Evolutionary conservation across 345 rosid genomes (phyloP), one percentile per base, ranked within the genome.

Genomic region (Adansonia digitata): DNA sequence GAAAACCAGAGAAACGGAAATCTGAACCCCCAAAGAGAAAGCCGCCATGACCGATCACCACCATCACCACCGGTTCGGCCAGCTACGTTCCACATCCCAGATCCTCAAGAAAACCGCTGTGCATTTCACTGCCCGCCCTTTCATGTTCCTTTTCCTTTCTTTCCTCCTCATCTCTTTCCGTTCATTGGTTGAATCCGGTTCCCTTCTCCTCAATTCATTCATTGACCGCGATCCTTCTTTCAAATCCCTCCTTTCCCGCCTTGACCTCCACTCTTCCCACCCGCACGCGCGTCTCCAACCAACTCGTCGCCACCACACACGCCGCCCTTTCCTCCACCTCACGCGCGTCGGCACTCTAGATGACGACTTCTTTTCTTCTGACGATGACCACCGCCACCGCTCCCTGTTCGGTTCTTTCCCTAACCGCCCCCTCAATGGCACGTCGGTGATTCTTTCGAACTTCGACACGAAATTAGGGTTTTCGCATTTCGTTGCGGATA

Each of bases 221-320:
- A 85, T 95, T 84, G 97, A 95, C 83, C 84, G 86, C 53, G 96
- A 91, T 80, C 93, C 98, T 31, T 89, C 96, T 65, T 90, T 94
- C 74, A 88, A 84, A 70, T 85, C 95, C 75, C 90, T 90, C 74
- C 94, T 92, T 82, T 87, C 95, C 77, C 98, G 93, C 17, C 88
- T 91, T 76, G 91, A 90, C 81, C 89, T 87, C 55, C 71, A 83
- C 18, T 69, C 81, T 18, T 22, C 72, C 83, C 78, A 75, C 2
- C 43, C 80, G 35, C 85, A 74, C 34, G 46, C 66, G 7, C 81
- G 31, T 24, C 63, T 59, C 37, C 75, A 43, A 9, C 26, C 77
- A 31, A 77, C 86, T 29, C 88, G 82, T 78, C 77, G 59, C 70
- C 70, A 61, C 70, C 70, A 61, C 89, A 73, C 75, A 20, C 91